A percentile compares a stretch with the other conserved stretches of the same genome.
Conservation (phyloP, 495 filamentous ascomycete genomes). For the Clohesyomyces aquaticus region DNA sequence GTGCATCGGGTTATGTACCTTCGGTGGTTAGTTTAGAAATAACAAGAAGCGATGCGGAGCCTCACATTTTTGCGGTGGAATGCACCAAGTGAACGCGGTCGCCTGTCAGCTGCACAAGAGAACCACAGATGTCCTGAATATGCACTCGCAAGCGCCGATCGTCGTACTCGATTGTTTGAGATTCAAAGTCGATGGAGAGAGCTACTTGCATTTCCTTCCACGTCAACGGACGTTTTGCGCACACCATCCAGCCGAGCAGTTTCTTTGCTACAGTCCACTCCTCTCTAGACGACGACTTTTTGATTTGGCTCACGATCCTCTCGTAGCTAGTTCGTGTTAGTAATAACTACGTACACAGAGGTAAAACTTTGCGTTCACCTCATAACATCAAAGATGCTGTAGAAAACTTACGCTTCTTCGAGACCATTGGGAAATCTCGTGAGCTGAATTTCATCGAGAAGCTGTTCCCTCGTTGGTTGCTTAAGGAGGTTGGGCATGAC, state of each 20-base stretch:
- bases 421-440: constrained; percentile 48
- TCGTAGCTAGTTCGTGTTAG: constrained; percentile 47
- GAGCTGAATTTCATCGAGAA: constrained; percentile 44
- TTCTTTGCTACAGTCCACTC: constrained; percentile 45
- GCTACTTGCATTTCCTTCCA: constrained; percentile 55
- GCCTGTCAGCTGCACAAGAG: constrained; percentile 42
- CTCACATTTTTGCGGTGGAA: constrained; percentile 51
- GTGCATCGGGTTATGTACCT: constrained; percentile 33
- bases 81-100: constrained; percentile 47
- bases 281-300: constrained; percentile 26
- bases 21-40: neutral
- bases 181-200: constrained; percentile 24
- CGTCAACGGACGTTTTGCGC: constrained; percentile 52
- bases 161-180: constrained; percentile 25
- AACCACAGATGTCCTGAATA: constrained; percentile 52
- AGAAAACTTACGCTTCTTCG: constrained; percentile 49
- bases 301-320: constrained; percentile 49
- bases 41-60: neutral
- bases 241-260: constrained; percentile 54
- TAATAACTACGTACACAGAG: too few relatives aligned
- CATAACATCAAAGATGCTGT: neutral
- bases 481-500: constrained; percentile 50
- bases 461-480: constrained; percentile 40
- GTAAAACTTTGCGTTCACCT: neutral
- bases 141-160: constrained; percentile 40